These are phyloP conservation scores for Fusarium stilboides DNA, from an alignment of 2,329 filamentous ascomycete genomes.

Conservation along the genomic window DNA sequence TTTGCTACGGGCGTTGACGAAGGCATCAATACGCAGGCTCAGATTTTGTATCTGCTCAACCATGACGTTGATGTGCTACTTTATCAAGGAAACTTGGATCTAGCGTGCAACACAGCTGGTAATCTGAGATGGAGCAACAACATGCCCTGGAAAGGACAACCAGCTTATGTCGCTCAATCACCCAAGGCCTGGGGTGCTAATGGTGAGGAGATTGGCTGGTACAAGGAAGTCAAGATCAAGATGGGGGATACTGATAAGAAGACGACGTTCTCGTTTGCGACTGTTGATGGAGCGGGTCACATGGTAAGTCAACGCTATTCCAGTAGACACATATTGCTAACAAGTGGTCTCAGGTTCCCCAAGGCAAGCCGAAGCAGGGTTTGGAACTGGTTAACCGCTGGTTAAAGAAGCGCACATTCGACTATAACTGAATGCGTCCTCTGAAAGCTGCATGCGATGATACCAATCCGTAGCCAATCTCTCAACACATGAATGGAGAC, in stretches of 20 bases:
- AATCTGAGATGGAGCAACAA: constrained; percentile 39
- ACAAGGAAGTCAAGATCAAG: constrained; percentile 33
- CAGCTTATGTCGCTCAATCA: constrained; percentile 36
- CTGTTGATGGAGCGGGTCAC: constrained; percentile 34
- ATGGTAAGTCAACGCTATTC: constrained; percentile 18
- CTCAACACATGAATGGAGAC: not conserved
- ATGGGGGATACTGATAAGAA: constrained; percentile 12
- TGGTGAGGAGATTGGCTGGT: constrained; percentile 29
- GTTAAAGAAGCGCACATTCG: constrained; percentile 24
- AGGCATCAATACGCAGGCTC: constrained; percentile 23
- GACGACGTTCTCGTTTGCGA: constrained; percentile 31
- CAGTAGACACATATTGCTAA: fast-evolving
- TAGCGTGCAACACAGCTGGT: constrained; percentile 42
- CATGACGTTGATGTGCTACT: constrained; percentile 28
- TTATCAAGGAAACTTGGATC: constrained; percentile 43
- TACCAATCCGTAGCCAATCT: not conserved
- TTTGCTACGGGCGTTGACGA: constrained; percentile 13
- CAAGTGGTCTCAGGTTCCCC: not conserved
- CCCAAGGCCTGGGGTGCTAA: constrained; percentile 17
- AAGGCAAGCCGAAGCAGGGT: constrained; percentile 18
- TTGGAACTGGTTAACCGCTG: constrained; percentile 22
- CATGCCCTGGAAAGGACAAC: constrained; percentile 37
- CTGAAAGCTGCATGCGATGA: not conserved
- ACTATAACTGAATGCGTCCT: not conserved
- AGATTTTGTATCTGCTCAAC: constrained; percentile 28